Percentiles rank a stretch among this genome's conserved stretches.
Evolutionary conservation across 768 basidiomycete genomes (phyloP).

Genomic region (Sarcodon aspratus): DNA sequence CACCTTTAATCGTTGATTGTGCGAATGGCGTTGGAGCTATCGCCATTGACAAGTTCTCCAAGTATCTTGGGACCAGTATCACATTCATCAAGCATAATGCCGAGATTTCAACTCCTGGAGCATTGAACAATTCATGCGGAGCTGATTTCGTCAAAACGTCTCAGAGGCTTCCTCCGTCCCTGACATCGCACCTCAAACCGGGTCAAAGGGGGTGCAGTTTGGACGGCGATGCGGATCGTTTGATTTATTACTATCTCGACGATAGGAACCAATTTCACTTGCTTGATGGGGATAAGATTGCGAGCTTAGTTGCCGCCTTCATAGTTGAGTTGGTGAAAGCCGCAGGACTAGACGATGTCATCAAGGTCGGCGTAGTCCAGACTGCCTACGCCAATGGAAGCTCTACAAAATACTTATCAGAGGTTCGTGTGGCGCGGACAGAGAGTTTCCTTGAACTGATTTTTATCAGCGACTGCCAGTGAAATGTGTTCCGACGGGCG

Average conservation of each 20-base stretch:
- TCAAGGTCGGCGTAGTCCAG: slow-evolving; percentile 92
- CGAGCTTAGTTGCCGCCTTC: slow-evolving; percentile 85
- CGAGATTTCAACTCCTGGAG: slow-evolving; percentile 48
- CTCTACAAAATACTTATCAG: slow-evolving; percentile 84
- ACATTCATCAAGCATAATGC: slow-evolving; percentile 63
- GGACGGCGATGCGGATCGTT: slow-evolving; percentile 94
- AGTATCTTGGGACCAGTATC: slow-evolving; percentile 49
- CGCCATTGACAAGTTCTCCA: slow-evolving; percentile 49
- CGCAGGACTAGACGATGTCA: slow-evolving; percentile 63
- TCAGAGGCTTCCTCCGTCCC: slow-evolving; percentile 76
- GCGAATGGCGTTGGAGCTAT: slow-evolving; percentile 95
- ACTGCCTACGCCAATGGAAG: slow-evolving; percentile 98
- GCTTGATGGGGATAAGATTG: slow-evolving; percentile 98
- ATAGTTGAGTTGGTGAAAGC: slow-evolving; percentile 82
- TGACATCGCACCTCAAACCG: slow-evolving; percentile 47
- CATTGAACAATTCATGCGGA: slow-evolving; percentile 81
- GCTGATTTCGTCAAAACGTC: slow-evolving; percentile 96
- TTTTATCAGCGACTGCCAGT: slow-evolving; percentile 73
- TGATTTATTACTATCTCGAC: slow-evolving; percentile 92
- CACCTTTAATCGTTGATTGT: slow-evolving; percentile 80
- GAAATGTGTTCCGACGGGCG: slow-evolving; percentile 90
- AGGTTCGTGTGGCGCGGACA: slow-evolving; percentile 33
- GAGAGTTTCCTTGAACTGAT: background rate
- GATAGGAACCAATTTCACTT: slow-evolving; percentile 71
- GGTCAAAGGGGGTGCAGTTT: slow-evolving; percentile 85